A percentile compares a stretch with the other conserved stretches of the same genome.
Evolutionary conservation across 192 early-diverging fungal species (phyloP).

Genomic region (Coemansia sp.): DNA sequence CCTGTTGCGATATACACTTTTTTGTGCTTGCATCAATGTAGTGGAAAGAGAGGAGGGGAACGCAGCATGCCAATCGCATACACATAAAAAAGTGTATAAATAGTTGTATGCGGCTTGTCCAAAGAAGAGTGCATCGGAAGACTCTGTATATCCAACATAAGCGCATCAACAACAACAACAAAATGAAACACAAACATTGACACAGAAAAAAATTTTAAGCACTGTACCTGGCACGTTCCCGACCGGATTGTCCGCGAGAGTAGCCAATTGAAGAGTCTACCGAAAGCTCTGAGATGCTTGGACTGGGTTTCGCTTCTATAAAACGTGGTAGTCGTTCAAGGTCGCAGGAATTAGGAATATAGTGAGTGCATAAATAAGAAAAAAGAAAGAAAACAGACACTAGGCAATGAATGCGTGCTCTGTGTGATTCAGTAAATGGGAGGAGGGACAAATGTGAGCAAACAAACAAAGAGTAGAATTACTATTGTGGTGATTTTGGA

Average conservation of each 20-base stretch:
- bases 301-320: slow-evolving; percentile 28
- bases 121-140: too few relatives aligned
- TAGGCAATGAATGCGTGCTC: background rate
- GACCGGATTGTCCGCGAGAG: slow-evolving; percentile 28
- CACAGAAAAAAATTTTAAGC: background rate
- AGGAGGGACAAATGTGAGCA: slow-evolving; percentile 10
- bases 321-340: slow-evolving; percentile 5
- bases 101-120: too few relatives aligned
- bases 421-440: slow-evolving; percentile 3
- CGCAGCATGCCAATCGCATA: too few relatives aligned
- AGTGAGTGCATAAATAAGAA: background rate
- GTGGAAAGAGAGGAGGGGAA: too few relatives aligned
- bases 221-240: slow-evolving; percentile 44
- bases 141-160: background rate
- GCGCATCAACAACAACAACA: background rate
- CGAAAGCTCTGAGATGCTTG: slow-evolving; percentile 51
- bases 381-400: background rate
- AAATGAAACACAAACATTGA: background rate
- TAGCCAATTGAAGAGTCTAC: slow-evolving; percentile 53
- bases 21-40: too few relatives aligned
- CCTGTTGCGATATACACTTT: background rate
- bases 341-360: background rate
- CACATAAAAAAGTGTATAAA: too few relatives aligned
- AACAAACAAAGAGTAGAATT: slow-evolving; percentile 7
- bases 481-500: slow-evolving; percentile 7